Evolutionary conservation across 2,329 filamentous ascomycete genomes (phyloP).

Genomic region (Rugonectria rugulosa): DNA sequence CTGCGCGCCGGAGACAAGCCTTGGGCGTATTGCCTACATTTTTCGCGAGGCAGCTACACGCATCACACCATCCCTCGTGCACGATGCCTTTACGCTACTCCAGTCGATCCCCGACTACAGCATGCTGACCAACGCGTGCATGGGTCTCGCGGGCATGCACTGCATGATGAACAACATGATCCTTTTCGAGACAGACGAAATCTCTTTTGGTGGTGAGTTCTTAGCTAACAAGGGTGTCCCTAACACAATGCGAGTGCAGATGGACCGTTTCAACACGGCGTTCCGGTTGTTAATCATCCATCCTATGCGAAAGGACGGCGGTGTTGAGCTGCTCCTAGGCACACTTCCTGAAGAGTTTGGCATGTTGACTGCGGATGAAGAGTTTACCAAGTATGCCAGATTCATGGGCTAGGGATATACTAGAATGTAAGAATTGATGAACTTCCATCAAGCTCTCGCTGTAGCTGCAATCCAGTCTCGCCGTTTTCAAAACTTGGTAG

Average conservation of each 20-base stretch:
- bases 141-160: constrained; percentile 38
- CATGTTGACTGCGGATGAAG: constrained; percentile 33
- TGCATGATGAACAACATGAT: constrained; percentile 40
- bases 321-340: constrained; percentile 37
- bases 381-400: constrained; percentile 33
- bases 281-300: constrained; percentile 36
- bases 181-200: constrained; percentile 33
- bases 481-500: too few species aligned
- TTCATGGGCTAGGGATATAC: constrained; percentile 18
- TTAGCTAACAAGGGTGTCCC: constrained; percentile 37
- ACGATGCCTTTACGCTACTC: constrained; percentile 40
- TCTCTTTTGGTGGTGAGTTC: constrained; percentile 35
- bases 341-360: constrained; percentile 38
- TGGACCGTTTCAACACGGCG: constrained; percentile 33
- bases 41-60: constrained; percentile 36
- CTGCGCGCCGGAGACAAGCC: constrained; percentile 38
- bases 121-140: constrained; percentile 34
- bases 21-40: constrained; percentile 34
- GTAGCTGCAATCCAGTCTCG: too few species aligned
- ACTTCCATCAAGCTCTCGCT: too few species aligned
- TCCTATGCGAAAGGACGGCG: constrained; percentile 37
- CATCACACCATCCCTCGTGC: constrained; percentile 37
- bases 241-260: constrained; percentile 36
- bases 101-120: constrained; percentile 38
- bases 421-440: too few species aligned